phyloP scores from a whole-genome alignment of 2,329 filamentous ascomycete species.

The Biscogniauxia mediterranea region DNA sequence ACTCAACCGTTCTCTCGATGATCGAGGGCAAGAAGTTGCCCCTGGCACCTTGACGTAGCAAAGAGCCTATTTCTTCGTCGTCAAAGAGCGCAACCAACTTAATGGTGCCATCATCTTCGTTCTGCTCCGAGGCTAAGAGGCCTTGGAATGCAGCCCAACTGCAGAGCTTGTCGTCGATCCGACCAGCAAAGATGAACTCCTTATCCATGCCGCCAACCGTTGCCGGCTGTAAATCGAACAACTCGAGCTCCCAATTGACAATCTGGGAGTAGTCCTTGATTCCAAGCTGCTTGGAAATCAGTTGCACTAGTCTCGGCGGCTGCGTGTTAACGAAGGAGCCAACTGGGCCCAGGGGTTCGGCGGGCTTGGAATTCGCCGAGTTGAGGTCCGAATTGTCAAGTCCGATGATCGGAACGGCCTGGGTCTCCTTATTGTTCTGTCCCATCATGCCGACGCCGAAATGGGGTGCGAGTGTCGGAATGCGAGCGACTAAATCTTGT shows the following conservation, averaged over 20 bases:
- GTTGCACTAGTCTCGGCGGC: conserved; percentile 78
- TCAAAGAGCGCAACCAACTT: conserved; percentile 95
- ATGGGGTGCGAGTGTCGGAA: conserved; percentile 90
- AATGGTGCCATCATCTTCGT: conserved; percentile 63
- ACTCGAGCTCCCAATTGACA: conserved; percentile 94
- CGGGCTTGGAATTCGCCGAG: conserved; percentile 32
- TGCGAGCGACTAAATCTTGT: conserved; percentile 62
- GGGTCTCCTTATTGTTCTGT: conserved; percentile 77
- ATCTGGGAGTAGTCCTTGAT: conserved; percentile 72
- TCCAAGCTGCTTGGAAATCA: conserved; percentile 76
- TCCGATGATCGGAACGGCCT: conserved; percentile 92
- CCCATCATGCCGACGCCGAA: conserved; percentile 77
- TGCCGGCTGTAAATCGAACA: conserved; percentile 87
- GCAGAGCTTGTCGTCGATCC: conserved; percentile 97
- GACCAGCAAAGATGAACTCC: conserved; percentile 91
- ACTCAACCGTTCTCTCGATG: conserved; percentile 79
- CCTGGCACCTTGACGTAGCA: conserved; percentile 83
- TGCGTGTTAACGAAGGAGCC: conserved; percentile 80
- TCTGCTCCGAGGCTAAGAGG: conserved; percentile 65
- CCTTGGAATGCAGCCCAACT: conserved; percentile 87
- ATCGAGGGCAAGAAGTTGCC: conserved; percentile 83
- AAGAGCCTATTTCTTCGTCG: conserved; percentile 92
- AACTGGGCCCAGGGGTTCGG: conserved; percentile 54
- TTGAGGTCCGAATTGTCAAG: conserved; percentile 68
- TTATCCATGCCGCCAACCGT: conserved; percentile 80